Evolutionary conservation across 148 eudicot genomes (phyloP).

Genomic region (Vaccinium vitisidaea): DNA sequence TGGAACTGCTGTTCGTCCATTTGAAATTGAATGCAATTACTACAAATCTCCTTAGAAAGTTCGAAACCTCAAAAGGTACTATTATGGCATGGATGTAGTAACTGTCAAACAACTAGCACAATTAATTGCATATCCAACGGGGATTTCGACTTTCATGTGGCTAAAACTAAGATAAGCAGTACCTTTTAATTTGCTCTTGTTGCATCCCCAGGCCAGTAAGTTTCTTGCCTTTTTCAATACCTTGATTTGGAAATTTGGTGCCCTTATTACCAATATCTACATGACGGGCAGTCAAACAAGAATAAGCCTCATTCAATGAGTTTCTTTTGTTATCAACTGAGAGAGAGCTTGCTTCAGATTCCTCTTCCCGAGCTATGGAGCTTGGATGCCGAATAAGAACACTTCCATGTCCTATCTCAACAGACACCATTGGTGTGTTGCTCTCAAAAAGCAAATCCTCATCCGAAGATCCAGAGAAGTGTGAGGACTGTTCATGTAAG

Average conservation of each 20-base stretch:
- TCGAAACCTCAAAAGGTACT: background rate
- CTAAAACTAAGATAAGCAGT: background rate
- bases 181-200: constrained; percentile 60
- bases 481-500: constrained; percentile 68
- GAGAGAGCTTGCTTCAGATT: constrained; percentile 98
- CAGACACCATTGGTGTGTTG: constrained; percentile 90
- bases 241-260: constrained; percentile 26
- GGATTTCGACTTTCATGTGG: background rate
- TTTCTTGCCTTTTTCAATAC: constrained; percentile 35
- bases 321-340: constrained; percentile 68
- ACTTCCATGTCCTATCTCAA: constrained; percentile 99
- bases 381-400: constrained; percentile 90
- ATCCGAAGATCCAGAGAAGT: constrained; percentile 74
- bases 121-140: background rate
- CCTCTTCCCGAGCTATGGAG: constrained; percentile 74
- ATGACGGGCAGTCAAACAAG: constrained; percentile 37
- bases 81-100: background rate
- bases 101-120: background rate
- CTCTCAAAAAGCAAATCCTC: constrained; percentile 87
- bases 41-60: background rate
- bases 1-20: background rate
- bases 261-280: constrained; percentile 32
- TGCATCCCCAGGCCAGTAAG: constrained; percentile 35
- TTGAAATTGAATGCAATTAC: background rate
- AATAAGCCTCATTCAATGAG: constrained; percentile 45